Conservation (phyloP, 768 basidiomycete genomes). For the Russula abietina region DNA sequence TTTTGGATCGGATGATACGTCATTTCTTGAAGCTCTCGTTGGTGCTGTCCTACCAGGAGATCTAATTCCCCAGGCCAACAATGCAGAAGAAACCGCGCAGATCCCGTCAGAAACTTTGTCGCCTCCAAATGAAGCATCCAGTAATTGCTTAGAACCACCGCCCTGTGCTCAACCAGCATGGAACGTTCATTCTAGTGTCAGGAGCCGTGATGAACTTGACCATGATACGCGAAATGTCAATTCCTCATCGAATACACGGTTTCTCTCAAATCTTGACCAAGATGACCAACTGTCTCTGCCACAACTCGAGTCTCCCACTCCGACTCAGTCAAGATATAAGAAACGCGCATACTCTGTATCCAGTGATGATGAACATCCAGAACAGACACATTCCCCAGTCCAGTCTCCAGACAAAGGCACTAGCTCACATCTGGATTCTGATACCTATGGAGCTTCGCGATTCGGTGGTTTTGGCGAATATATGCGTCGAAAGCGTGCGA, state of each 20-base stretch:
- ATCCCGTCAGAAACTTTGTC: conserved; percentile 8
- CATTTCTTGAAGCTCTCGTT: conserved; percentile 46
- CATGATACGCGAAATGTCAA: not conserved
- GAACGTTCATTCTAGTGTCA: conserved; percentile 37
- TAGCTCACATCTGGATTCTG: conserved; percentile 21
- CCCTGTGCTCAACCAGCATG: conserved; percentile 38
- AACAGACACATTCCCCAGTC: not conserved
- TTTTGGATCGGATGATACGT: conserved; percentile 49
- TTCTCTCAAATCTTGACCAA: not conserved
- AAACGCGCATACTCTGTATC: conserved; percentile 18
- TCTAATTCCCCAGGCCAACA: conserved; percentile 15
- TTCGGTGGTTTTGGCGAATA: conserved; percentile 88
- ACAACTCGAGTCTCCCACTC: conserved; percentile 7
- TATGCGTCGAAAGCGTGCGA: conserved; percentile 85
- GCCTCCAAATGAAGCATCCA: conserved; percentile 4
- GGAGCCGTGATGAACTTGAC: conserved; percentile 33
- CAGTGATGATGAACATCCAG: conserved; percentile 12
- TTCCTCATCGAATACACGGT: not conserved
- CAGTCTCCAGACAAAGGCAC: not conserved
- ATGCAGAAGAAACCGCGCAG: not conserved
- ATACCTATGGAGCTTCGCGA: conserved; percentile 66
- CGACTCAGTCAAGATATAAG: conserved; percentile 14
- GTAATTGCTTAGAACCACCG: conserved; percentile 33
- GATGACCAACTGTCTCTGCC: conserved; percentile 3
- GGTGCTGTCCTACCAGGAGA: conserved; percentile 46